Base-by-base conservation (phyloP, 2,329 filamentous ascomycete species). In the Apiospora marii region DNA sequence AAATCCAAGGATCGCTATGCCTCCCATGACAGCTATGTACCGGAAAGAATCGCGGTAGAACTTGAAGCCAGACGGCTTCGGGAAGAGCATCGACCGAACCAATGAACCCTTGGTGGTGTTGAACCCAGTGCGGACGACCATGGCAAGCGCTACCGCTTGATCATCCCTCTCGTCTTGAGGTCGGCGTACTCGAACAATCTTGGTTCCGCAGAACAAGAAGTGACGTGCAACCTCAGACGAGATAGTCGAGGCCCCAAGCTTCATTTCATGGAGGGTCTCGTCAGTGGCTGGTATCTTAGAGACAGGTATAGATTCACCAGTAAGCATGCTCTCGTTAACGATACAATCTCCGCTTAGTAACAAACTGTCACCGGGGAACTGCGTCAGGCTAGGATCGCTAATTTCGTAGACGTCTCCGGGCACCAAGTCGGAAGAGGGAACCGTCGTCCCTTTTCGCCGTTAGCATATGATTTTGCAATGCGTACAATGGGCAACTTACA, bases 241-340 rank as follows among this genome's bases (percentile, higher is more conserved):
- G 46, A 98, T 91, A 0, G 95, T 93, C 0, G 95, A 92, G 6
- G 95, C 93, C 71, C 90, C 91, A 19, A 98, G 86, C 76, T 98
- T 91, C 77, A 99, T 88, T 68, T 89, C 84, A 34, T 88, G 87
- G n/a, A 99, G 86, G 1, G 93, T 91, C 74, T 96, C 92, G 79
- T 98, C 92, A 1, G 90, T 94, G 4, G 94, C 92, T 1, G 96
- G 95, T 1, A 92, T 87, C 82, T 99, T 99, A 2, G 95, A 98
- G 1, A 99, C 96, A 2, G 96, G 97, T 5, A 99, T 95, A 53
- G 96, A 98, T 85, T 99, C 96, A 72, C 96, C 93, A 51, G 96
- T 99, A 48, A 99, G 89, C 96, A 99, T 99, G 84, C 96, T 98
- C 83, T 99, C 96, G 79, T 99, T 99, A 76, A 99, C 95, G 74